Percentiles rank a stretch among this genome's conserved stretches.
These are phyloP conservation scores for Gaultheria prostrata DNA, from an alignment of 148 eudicot genomes.

Conservation along the genomic window DNA sequence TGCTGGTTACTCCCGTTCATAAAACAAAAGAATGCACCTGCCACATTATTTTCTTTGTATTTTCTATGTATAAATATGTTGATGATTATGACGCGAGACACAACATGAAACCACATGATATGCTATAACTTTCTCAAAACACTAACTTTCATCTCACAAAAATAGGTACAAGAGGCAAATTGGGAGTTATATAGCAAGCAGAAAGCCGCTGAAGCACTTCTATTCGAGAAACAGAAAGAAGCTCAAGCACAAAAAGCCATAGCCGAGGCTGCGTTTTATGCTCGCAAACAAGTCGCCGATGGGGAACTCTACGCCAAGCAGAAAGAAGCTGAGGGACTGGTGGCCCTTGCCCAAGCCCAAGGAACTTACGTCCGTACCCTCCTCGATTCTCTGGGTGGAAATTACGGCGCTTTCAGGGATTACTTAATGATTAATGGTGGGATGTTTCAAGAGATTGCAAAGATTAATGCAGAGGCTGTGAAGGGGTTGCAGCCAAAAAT, in stretches of 20 bases:
- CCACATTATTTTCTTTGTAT: no score
- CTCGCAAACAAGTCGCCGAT: constrained; percentile 41
- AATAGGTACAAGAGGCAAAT: constrained; percentile 64
- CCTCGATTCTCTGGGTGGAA: constrained; percentile 18
- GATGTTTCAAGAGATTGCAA: constrained; percentile 55
- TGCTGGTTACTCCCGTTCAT: no score
- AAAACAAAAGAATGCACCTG: no score
- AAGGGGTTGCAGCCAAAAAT: constrained; percentile 55
- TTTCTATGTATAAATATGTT: no score
- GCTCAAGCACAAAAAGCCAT: constrained; percentile 30
- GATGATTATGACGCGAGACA: no score
- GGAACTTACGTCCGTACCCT: constrained; percentile 23
- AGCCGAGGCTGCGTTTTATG: constrained; percentile 37
- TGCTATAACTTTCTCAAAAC: not conserved
- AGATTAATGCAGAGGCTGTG: constrained; percentile 47
- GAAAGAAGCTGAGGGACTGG: constrained; percentile 39
- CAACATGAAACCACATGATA: not conserved
- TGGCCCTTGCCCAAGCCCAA: constrained; percentile 39
- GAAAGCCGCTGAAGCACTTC: constrained; percentile 44
- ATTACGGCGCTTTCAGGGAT: constrained; percentile 49
- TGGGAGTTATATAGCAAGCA: constrained; percentile 56
- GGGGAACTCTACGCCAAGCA: constrained; percentile 35
- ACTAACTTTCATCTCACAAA: not conserved
- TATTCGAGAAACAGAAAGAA: constrained; percentile 29
- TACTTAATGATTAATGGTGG: constrained; percentile 58